These are phyloP conservation scores for Fragaria vesca DNA, from an alignment of 306 rosid species.

Conservation along the genomic window DNA sequence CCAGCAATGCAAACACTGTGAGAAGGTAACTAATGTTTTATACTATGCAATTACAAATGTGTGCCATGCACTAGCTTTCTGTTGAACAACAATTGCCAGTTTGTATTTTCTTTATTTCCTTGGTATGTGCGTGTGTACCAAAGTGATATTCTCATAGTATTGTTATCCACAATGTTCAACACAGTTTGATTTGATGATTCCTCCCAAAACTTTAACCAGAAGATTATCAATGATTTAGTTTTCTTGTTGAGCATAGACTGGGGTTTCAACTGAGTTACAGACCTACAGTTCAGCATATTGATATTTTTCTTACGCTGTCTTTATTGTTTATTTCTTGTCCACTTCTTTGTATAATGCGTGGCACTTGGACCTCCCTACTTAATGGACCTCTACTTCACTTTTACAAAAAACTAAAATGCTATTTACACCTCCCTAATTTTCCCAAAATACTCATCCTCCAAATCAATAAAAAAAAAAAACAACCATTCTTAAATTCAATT, in stretches of 20 bases:
- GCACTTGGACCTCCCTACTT: no score
- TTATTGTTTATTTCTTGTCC: no score
- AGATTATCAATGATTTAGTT: not conserved
- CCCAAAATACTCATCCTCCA: no score
- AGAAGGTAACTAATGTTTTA: constrained; percentile 54
- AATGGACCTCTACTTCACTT: no score
- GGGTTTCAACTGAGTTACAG: not conserved
- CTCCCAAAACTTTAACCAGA: not conserved
- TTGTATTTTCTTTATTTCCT: not conserved
- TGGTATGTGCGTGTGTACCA: not conserved
- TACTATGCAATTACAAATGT: not conserved
- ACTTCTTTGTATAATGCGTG: no score
- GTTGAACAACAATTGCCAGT: not conserved
- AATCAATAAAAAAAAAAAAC: no score
- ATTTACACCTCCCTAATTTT: no score
- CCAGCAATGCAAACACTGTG: constrained; percentile 84
- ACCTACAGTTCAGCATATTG: not conserved
- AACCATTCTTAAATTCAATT: no score
- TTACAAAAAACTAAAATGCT: no score
- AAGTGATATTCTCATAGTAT: not conserved
- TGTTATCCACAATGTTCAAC: not conserved
- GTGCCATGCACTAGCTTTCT: not conserved
- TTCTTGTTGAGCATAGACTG: not conserved
- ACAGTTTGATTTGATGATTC: not conserved
- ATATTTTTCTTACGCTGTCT: not conserved